Percentiles rank a stretch among this genome's conserved stretches.
phyloP scores from a whole-genome alignment of 2,329 filamentous ascomycete species.

The Pezicula neosporulosa region DNA sequence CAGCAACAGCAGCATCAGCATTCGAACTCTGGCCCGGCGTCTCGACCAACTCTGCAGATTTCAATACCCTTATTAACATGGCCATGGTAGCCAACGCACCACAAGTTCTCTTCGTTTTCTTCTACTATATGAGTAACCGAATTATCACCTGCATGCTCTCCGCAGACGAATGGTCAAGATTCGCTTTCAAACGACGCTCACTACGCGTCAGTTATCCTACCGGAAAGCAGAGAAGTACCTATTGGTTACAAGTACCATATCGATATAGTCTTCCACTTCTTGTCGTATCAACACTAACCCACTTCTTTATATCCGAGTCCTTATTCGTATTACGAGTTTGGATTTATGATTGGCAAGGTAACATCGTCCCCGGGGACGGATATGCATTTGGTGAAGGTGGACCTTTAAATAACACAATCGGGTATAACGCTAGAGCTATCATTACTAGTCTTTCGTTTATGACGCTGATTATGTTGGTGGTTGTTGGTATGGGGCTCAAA shows the following conservation, averaged over 20 bases:
- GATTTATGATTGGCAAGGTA: slow-evolving; percentile 1
- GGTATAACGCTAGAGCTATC: neutral
- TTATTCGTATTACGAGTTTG: neutral
- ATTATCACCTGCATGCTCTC: slow-evolving; percentile 41
- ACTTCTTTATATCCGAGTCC: neutral
- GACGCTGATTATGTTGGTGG: neutral
- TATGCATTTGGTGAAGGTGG: neutral
- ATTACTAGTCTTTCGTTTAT: neutral
- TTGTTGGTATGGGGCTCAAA: neutral
- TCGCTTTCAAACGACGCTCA: slow-evolving; percentile 30
- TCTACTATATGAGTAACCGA: slow-evolving; percentile 40
- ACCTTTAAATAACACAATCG: neutral
- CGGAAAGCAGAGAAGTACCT: slow-evolving; percentile 13
- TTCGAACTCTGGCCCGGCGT: neutral
- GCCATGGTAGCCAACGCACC: slow-evolving; percentile 36
- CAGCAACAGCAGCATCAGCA: neutral
- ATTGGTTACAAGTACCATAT: neutral
- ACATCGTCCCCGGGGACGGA: neutral
- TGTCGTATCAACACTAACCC: neutral
- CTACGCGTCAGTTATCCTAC: slow-evolving; percentile 38
- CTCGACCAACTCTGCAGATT: neutral
- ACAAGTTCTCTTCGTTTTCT: slow-evolving; percentile 39
- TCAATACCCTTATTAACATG: neutral
- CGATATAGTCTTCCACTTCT: neutral
- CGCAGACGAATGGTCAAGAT: slow-evolving; percentile 41